Base-by-base conservation (phyloP, 2,329 filamentous ascomycete species). In the Diaporthe nobilis region DNA sequence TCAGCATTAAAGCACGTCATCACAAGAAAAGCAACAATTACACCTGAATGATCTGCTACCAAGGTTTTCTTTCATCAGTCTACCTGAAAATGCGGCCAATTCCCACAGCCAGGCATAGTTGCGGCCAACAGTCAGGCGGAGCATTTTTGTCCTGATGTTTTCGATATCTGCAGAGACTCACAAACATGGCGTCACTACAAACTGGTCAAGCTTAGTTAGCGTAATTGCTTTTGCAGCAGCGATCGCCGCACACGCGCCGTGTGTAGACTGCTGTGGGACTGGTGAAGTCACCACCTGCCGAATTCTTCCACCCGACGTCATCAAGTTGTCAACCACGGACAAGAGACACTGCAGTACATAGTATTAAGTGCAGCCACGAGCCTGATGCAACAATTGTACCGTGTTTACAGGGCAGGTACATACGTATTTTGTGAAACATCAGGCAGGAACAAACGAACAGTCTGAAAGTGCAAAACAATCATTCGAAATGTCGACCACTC, bases 251-350 rank as follows among this genome's bases (percentile, higher is more conserved):
- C 6, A 34, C 22, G 22, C 7, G 39, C 31, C 7, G 25, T 13
- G 2, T 39, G 28, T 39, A 39, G 10, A 9, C 22, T 63, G 44
- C 17, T 22, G 57, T 72, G 71, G 31, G 42, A 61, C 39, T 53
- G 57, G 68, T 75, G 73, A 75, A 75, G 73, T 75, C 67, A 72
- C 58, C 39, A 31, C 25, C 25, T 22, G 47, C 20, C 68, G 49
- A n/a, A 34, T 25, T 15, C 57, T 67, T 25, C 17, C 44, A 51
- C 9, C 37, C 60, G 58, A 72, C 68, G 58, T 75, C 73, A 75
- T 72, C 58, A 37, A 37, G 12, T 4, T 44, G 57, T 47, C 22
- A 44, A 31, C 63, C 20, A 49, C 25, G 39, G n/a, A 37, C 28
- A 28, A 51, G 37, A 70, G 12, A 34, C 22, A 15, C 25, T 44